phyloP scores from a whole-genome alignment of 805 yeast species.

The Yamadazyma philogaea region DNA sequence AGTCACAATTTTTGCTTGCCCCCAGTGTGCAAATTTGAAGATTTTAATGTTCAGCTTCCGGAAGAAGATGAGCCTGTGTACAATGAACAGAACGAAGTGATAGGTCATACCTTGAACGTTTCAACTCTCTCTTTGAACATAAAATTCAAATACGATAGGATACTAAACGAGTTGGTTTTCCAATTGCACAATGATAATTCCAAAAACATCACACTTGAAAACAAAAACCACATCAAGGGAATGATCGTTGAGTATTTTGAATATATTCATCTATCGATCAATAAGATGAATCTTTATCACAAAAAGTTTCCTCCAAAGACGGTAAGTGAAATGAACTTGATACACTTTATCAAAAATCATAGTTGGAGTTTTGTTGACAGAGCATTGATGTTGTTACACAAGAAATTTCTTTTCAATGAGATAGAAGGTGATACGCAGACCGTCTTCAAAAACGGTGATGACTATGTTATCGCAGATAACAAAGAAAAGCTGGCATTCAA shows the following conservation, averaged over 20 bases:
- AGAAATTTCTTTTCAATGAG: constrained; percentile 32
- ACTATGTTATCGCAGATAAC: background rate
- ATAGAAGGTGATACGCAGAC: background rate
- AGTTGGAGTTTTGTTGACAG: constrained; percentile 55
- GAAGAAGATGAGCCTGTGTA: constrained; percentile 41
- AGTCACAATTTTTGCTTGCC: constrained; percentile 54
- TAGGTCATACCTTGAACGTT: constrained; percentile 38
- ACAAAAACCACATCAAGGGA: constrained; percentile 42
- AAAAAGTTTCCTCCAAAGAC: constrained; percentile 35
- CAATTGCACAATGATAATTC: constrained; percentile 49
- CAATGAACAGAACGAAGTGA: constrained; percentile 25
- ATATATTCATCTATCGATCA: constrained; percentile 48
- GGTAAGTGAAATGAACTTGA: constrained; percentile 42
- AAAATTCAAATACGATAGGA: constrained; percentile 49
- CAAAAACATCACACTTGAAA: constrained; percentile 38
- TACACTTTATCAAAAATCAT: constrained; percentile 47
- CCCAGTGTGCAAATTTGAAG: constrained; percentile 51
- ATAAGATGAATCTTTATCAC: constrained; percentile 32
- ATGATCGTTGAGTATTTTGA: constrained; percentile 51
- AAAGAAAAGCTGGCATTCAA: background rate
- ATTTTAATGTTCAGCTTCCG: constrained; percentile 57
- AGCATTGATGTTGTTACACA: constrained; percentile 44
- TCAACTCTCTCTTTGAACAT: constrained; percentile 50
- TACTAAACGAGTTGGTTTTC: constrained; percentile 52
- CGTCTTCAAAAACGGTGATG: background rate